Conservation (phyloP, 495 filamentous ascomycete genomes). For the Podospora pseudopauciseta region DNA sequence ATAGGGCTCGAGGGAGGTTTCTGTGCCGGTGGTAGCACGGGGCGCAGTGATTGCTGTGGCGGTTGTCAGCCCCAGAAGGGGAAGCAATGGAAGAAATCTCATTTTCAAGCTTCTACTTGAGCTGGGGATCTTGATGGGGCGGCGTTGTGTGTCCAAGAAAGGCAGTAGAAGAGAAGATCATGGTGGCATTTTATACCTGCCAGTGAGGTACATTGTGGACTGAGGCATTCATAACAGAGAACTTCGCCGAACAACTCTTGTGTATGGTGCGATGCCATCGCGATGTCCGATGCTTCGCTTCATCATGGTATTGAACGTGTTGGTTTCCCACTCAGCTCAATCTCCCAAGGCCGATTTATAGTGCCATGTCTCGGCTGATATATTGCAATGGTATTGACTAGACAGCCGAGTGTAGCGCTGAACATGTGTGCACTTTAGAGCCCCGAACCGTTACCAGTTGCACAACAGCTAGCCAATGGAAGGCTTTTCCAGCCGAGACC, state of each 20-base stretch:
- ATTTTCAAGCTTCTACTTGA: background rate
- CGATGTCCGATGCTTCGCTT: background rate
- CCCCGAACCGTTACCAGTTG: background rate
- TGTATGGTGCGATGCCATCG: background rate
- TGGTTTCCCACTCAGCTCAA: conserved; percentile 2
- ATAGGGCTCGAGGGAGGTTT: background rate
- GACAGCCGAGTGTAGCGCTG: conserved; percentile 2
- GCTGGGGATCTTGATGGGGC: background rate
- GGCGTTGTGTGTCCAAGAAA: background rate
- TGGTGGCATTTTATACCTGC: background rate
- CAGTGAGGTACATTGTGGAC: background rate
- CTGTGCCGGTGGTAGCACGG: background rate
- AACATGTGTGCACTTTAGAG: background rate
- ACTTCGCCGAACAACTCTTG: background rate
- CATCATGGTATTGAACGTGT: background rate
- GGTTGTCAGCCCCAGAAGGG: background rate
- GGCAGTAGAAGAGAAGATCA: background rate
- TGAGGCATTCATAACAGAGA: background rate
- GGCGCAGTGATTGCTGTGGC: background rate
- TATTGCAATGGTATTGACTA: background rate
- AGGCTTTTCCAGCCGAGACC: background rate
- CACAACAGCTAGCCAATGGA: background rate
- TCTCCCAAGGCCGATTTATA: background rate
- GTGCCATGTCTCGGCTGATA: background rate
- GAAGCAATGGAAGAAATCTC: conserved; percentile 3